These are phyloP conservation scores for Spirogloea muscicola DNA, from an alignment of 139 green algal genomes.

Conservation along the genomic window DNA sequence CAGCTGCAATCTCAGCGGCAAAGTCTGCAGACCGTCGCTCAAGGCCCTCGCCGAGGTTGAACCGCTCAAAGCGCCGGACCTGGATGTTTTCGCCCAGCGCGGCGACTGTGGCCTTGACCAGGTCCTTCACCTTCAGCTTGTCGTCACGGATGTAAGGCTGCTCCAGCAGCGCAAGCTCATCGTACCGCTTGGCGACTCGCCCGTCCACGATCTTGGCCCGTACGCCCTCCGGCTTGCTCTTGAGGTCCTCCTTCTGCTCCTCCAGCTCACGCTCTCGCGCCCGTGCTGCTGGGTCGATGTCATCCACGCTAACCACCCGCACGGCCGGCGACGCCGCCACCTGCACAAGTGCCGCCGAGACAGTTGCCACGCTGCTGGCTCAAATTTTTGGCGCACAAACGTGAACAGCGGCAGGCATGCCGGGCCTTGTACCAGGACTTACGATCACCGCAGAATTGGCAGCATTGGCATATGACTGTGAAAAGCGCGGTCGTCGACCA, in stretches of 20 bases:
- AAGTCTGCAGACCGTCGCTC: constrained; percentile 92
- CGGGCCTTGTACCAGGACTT: too few relatives aligned
- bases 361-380: too few relatives aligned
- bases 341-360: too few relatives aligned
- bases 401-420: too few relatives aligned
- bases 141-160: constrained; percentile 92
- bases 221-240: constrained; percentile 90
- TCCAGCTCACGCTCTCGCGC: constrained; percentile 85
- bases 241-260: constrained; percentile 92
- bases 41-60: constrained; percentile 89
- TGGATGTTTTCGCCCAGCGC: constrained; percentile 77
- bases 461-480: too few relatives aligned
- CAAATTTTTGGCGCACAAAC: too few relatives aligned
- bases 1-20: constrained; percentile 89
- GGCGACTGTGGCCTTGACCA: constrained; percentile 86
- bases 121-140: constrained; percentile 82
- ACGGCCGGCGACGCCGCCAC: constrained; percentile 33
- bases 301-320: constrained; percentile 62
- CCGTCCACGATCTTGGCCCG: constrained; percentile 94
- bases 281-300: constrained; percentile 73
- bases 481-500: too few relatives aligned
- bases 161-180: constrained; percentile 77
- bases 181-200: constrained; percentile 83
- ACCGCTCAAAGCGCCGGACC: constrained; percentile 75
- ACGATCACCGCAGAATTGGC: too few relatives aligned